Evolutionary conservation across 129 eudicot genomes (phyloP).

Genomic region (Smallanthus sonchifolius): DNA sequence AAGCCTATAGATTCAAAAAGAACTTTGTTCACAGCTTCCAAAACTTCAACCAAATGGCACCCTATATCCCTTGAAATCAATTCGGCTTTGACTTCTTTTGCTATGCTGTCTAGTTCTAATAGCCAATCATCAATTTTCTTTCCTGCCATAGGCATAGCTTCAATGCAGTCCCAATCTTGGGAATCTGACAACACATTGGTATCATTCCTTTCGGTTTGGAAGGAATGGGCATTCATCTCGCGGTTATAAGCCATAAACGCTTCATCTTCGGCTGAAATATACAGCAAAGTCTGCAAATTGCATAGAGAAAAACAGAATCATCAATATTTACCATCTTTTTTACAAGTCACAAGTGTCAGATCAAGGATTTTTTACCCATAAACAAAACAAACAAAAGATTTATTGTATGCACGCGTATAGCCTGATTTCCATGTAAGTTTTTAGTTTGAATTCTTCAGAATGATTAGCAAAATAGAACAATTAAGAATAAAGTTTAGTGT

Average conservation of each 20-base stretch:
- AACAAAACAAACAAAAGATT: background rate
- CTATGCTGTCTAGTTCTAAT: conserved; percentile 65
- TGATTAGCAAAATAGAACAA: background rate
- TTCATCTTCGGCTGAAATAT: conserved; percentile 86
- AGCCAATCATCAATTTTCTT: conserved; percentile 69
- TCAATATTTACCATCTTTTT: background rate
- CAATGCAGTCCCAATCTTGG: conserved; percentile 45
- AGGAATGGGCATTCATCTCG: conserved; percentile 55
- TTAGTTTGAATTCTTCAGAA: background rate
- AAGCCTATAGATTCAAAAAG: conserved; percentile 72
- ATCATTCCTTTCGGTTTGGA: conserved; percentile 51
- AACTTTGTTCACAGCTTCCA: conserved; percentile 84
- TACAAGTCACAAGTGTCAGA: background rate
- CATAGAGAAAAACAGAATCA: conserved; percentile 3
- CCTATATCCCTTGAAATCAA: conserved; percentile 80
- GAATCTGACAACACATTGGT: conserved; percentile 11
- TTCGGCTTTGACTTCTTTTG: conserved; percentile 73
- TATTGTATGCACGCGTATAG: background rate
- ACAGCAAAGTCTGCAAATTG: conserved; percentile 60
- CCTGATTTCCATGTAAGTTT: background rate
- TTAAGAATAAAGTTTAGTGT: conserved; percentile 3
- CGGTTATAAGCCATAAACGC: conserved; percentile 67
- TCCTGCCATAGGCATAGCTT: conserved; percentile 64
- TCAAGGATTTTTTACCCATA: background rate
- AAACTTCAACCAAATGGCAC: conserved; percentile 72